Evolutionary conservation across 2,329 filamentous ascomycete species (phyloP).

Genomic region (Metarhizium rileyi): DNA sequence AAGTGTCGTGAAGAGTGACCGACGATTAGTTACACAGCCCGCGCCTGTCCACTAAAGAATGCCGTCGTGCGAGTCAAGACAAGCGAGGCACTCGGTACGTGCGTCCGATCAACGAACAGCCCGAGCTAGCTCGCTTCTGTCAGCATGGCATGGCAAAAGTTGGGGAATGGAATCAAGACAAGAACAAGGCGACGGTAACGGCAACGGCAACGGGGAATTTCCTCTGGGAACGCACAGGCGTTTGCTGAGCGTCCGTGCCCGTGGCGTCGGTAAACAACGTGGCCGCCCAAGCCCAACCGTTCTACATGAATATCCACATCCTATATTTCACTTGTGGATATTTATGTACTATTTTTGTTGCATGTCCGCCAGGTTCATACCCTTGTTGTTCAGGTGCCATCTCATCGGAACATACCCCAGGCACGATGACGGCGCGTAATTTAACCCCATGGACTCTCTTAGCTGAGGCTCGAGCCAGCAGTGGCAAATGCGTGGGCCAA

Average conservation of each 20-base stretch:
- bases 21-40: not conserved
- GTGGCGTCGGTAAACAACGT: slow-evolving; percentile 3
- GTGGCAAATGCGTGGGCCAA: not conserved
- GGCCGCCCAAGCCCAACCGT: not conserved
- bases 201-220: not conserved
- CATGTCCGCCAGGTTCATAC: too few relatives aligned
- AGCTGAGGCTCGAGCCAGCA: not conserved
- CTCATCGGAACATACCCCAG: too few relatives aligned
- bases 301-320: not conserved
- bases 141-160: not conserved
- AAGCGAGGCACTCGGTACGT: not conserved
- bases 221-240: not conserved
- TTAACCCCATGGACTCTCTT: not conserved
- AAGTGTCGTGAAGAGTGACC: too few relatives aligned
- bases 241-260: not conserved
- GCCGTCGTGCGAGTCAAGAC: not conserved
- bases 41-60: too few relatives aligned
- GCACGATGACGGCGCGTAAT: too few relatives aligned
- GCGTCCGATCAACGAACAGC: not conserved
- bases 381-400: too few relatives aligned
- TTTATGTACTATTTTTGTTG: not conserved
- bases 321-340: too few relatives aligned
- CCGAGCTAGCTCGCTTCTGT: not conserved
- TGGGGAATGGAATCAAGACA: not conserved
- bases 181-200: not conserved